A percentile compares a stretch with the other conserved stretches of the same genome.
Conservation (phyloP, 495 filamentous ascomycete genomes). For the Thozetella sp. region DNA sequence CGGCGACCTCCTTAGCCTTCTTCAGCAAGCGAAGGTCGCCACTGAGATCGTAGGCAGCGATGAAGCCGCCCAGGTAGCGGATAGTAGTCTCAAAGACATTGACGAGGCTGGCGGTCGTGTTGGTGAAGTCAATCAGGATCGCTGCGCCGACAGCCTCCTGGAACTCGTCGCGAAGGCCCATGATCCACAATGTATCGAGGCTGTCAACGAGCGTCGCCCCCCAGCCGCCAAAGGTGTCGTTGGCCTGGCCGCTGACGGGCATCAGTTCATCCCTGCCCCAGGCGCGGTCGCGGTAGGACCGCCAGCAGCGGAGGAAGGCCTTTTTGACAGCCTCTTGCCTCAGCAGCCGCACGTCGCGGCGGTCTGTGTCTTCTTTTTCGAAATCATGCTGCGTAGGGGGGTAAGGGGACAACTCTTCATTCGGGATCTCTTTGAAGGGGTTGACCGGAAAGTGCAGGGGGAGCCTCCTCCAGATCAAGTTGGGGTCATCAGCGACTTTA, state of each 20-base stretch:
- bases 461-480: not conserved
- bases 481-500: not conserved
- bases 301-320: not conserved
- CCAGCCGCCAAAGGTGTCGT: conserved; percentile 80
- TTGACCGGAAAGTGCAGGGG: not conserved
- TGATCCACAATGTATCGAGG: conserved; percentile 83
- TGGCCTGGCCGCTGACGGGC: conserved; percentile 57
- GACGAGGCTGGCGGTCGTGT: conserved; percentile 49
- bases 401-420: not conserved
- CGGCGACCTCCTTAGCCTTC: conserved; percentile 78
- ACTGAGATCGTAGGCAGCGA: conserved; percentile 78
- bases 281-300: not conserved
- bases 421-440: not conserved
- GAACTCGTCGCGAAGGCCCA: conserved; percentile 78
- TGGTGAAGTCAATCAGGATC: conserved; percentile 73
- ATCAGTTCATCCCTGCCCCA: not conserved
- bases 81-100: conserved; percentile 78
- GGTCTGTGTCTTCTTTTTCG: not conserved
- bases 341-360: not conserved
- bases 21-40: conserved; percentile 64
- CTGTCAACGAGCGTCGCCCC: conserved; percentile 80
- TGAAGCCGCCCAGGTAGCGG: conserved; percentile 73
- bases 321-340: not conserved
- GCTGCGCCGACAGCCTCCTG: conserved; percentile 68
- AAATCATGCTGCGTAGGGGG: not conserved